Evolutionary conservation across 2,329 filamentous ascomycete species (phyloP).

Genomic region (Nemania serpens): DNA sequence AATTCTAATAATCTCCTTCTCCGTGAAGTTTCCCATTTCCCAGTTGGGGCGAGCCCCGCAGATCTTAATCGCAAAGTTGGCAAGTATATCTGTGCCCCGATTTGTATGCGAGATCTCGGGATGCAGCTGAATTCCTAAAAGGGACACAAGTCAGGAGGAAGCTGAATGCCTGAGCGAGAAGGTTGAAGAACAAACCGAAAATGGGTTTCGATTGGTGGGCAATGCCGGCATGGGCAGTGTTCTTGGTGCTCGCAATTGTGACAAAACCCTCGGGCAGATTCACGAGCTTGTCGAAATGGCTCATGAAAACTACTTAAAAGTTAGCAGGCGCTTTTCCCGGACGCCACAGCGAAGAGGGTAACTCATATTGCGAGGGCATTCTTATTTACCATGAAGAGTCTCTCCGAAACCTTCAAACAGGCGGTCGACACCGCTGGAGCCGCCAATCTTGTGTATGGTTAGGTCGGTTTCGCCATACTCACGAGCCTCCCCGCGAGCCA

Average conservation of each 20-base stretch:
- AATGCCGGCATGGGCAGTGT: conserved; percentile 80
- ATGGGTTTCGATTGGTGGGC: conserved; percentile 71
- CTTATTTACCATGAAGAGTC: conserved; percentile 54
- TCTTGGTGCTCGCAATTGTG: conserved; percentile 74
- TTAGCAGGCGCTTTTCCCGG: not conserved
- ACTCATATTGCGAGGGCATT: not conserved
- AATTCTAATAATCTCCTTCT: conserved; percentile 81
- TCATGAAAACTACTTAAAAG: conserved; percentile 69
- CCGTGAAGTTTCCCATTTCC: conserved; percentile 84
- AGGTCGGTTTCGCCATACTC: conserved; percentile 76
- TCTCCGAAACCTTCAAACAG: conserved; percentile 80
- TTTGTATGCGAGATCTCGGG: conserved; percentile 66
- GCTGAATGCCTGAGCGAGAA: not conserved
- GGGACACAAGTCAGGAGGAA: conserved; percentile 15
- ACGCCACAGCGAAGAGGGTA: too few species aligned
- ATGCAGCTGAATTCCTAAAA: conserved; percentile 77
- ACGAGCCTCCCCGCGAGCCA: conserved; percentile 45
- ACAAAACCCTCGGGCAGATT: conserved; percentile 74
- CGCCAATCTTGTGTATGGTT: conserved; percentile 59
- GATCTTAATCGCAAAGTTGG: conserved; percentile 84
- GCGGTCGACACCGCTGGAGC: conserved; percentile 66
- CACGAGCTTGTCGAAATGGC: conserved; percentile 83
- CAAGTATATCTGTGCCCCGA: conserved; percentile 39
- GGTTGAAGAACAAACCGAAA: conserved; percentile 55
- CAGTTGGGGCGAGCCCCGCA: conserved; percentile 78